These are phyloP conservation scores for Erythrophleum fordii DNA, from an alignment of 306 rosid genomes.

Conservation along the genomic window DNA sequence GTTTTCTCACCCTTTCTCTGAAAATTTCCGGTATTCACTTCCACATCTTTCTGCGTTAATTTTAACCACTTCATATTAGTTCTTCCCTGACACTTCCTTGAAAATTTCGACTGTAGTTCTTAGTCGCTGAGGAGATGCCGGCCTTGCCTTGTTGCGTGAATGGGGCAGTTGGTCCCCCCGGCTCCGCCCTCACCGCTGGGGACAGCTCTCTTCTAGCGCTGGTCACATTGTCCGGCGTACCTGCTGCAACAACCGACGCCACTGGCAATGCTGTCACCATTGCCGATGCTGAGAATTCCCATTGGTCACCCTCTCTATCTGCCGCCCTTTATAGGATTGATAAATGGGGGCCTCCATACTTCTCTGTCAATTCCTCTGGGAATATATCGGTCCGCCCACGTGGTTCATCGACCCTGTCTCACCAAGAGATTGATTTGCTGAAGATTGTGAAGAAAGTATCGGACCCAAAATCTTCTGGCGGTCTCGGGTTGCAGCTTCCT, in stretches of 20 bases:
- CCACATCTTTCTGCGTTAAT: background rate
- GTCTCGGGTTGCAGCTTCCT: conserved; percentile 81
- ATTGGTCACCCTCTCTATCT: conserved; percentile 67
- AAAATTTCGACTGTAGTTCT: no score
- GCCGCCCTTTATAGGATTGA: conserved; percentile 69
- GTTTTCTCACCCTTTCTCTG: conserved; percentile 10
- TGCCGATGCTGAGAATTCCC: conserved; percentile 34
- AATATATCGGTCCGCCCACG: conserved; percentile 70
- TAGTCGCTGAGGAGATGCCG: conserved; percentile 75
- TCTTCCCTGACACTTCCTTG: background rate
- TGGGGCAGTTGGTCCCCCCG: conserved; percentile 64
- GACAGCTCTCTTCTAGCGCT: conserved; percentile 67
- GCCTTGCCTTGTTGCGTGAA: conserved; percentile 81
- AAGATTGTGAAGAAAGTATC: conserved; percentile 80
- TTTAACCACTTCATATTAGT: background rate
- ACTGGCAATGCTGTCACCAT: background rate
- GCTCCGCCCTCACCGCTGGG: conserved; percentile 55
- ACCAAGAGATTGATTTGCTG: conserved; percentile 87
- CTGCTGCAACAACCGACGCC: conserved; percentile 33
- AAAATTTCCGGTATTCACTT: background rate
- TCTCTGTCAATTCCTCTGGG: conserved; percentile 70
- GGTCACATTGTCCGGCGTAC: conserved; percentile 49
- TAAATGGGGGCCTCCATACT: conserved; percentile 84
- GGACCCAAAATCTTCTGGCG: conserved; percentile 68
- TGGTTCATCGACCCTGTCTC: conserved; percentile 63